Evolutionary conservation across 345 rosid species (phyloP), one percentile per base, ranked within the genome.

Genomic region (Aquilaria malaccensis): DNA sequence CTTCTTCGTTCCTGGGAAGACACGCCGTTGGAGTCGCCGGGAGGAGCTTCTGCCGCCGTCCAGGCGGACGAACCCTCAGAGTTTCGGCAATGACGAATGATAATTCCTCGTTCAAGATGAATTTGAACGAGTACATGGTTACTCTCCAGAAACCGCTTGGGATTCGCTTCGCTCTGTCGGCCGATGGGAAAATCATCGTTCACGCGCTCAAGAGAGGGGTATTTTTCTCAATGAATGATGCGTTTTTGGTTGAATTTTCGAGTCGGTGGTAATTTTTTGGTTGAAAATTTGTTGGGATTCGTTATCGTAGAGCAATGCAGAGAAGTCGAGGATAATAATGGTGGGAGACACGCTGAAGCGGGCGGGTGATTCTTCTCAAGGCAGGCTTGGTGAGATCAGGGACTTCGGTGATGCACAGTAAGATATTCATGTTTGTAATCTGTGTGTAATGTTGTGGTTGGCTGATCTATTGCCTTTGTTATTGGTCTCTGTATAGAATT

Each of bases 41-140:
- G 50, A 48, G 69, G 60, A 43, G 7, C 15, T 32, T 47, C 71
- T 14, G 50, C 13, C 13, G 45, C 47, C 52, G 68, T 14, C 29
- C 55, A 13, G 31, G 45, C 60, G 56, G 45, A 54, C 37, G 77
- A 45, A 45, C 48, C 14, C 50, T 67, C 47, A 67, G 68, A 57
- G 77, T 84, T 66, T 33, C 55, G 11, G 82, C 87, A 22, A 69
- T 76, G 93, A 80, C 87, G 45, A 59, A 67, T 37, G 56, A 62
- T 10, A 22, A 60, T n/a, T 67, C 81, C 13, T 55, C 76, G 45
- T 68, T 75, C 45, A 85, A 74, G 80, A 85, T 86, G 87, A 88
- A 88, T 72, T 66, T 92, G 77, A 92, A 89, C 13, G 96, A 92
- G 91, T 89, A 92, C 64, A 83, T 92, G 98, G 97, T 89, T 47